Conservation (phyloP, 2,329 filamentous ascomycete species). For the Cadophora sp. region DNA sequence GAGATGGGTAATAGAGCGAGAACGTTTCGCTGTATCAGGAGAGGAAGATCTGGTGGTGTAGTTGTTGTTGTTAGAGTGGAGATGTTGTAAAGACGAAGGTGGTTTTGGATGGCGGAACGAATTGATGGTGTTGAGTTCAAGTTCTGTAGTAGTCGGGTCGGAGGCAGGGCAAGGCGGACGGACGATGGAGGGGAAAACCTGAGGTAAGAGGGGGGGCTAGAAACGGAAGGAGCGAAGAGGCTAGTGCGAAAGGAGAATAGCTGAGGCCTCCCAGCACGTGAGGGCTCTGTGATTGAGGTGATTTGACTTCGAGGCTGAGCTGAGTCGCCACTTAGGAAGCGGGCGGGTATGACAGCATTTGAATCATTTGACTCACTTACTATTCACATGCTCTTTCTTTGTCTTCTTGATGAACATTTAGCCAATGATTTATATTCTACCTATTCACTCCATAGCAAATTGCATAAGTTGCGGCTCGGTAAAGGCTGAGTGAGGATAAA, state of each 20-base stretch:
- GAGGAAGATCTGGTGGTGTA: conserved; percentile 16
- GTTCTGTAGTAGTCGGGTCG: not conserved
- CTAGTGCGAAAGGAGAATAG: not conserved
- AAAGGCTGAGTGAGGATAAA: too few relatives aligned
- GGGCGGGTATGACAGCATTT: not conserved
- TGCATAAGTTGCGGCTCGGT: too few relatives aligned
- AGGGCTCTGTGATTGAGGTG: not conserved
- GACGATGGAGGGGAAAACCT: conserved; percentile 5
- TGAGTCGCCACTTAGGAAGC: not conserved
- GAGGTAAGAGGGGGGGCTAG: not conserved
- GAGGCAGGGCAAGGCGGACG: not conserved
- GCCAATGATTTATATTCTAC: too few relatives aligned
- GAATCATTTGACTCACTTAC: not conserved
- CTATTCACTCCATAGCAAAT: too few relatives aligned
- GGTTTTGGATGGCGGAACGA: conserved; percentile 21
- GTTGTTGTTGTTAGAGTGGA: conserved; percentile 28
- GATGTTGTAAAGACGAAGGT: conserved; percentile 17
- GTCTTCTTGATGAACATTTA: too few relatives aligned
- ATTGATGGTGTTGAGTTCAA: not conserved
- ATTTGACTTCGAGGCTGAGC: not conserved
- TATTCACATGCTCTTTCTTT: too few relatives aligned
- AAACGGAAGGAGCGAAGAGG: not conserved
- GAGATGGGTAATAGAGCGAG: conserved; percentile 32
- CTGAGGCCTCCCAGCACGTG: not conserved
- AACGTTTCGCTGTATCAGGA: conserved; percentile 36